Conservation (phyloP, 2,329 filamentous ascomycete species). For the Juglanconis juglandina region DNA sequence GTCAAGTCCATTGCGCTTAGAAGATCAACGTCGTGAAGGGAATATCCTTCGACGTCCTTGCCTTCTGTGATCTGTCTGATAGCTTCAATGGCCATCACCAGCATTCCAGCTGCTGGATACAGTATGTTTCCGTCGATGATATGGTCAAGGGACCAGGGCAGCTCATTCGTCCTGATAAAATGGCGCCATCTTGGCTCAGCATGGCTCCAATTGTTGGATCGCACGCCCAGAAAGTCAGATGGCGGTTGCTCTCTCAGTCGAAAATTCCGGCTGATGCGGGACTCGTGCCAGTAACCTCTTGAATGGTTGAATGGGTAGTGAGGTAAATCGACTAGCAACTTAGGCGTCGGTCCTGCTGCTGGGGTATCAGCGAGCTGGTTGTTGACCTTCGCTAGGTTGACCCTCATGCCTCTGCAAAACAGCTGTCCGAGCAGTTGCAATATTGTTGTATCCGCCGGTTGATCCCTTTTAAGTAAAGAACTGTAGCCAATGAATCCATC, state of each 20-base stretch:
- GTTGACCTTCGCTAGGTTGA: not conserved
- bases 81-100: slow-evolving; percentile 1
- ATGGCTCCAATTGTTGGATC: not conserved
- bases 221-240: not conserved
- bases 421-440: not conserved
- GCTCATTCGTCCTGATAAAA: not conserved
- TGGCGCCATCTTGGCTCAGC: not conserved
- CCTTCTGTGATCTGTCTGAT: not conserved
- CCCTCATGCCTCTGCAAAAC: not conserved
- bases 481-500: too few species aligned
- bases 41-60: too few species aligned
- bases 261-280: not conserved
- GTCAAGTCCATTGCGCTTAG: too few species aligned
- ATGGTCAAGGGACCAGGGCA: not conserved
- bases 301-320: not conserved
- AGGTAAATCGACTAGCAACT: not conserved
- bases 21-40: too few species aligned
- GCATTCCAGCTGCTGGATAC: not conserved
- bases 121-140: not conserved
- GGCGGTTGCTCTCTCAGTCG: not conserved
- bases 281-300: not conserved
- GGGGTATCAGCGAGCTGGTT: not conserved
- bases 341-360: not conserved
- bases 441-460: not conserved
- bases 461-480: not conserved